Percentiles rank a stretch among this genome's conserved stretches.
These are phyloP conservation scores for Hypoxylon perforatum DNA, from an alignment of 495 filamentous ascomycete species.

Conservation along the genomic window DNA sequence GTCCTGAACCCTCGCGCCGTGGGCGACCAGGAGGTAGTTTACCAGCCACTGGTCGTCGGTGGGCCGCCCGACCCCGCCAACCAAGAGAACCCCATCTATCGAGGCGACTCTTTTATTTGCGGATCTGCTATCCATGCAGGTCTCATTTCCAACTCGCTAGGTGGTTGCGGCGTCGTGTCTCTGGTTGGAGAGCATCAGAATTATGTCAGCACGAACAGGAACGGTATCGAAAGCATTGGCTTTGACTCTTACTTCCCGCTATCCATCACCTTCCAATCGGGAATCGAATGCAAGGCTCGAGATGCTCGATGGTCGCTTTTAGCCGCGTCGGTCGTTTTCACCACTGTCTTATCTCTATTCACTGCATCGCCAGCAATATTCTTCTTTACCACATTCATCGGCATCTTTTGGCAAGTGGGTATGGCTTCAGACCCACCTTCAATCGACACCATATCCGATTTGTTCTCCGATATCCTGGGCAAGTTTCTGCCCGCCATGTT, in stretches of 20 bases:
- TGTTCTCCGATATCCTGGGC: slow-evolving; percentile 76
- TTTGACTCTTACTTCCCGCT: slow-evolving; percentile 85
- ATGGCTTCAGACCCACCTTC: slow-evolving; percentile 80
- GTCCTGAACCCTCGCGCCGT: slow-evolving; percentile 79
- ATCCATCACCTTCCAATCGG: slow-evolving; percentile 71
- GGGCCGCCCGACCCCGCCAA: slow-evolving; percentile 66
- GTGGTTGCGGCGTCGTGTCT: slow-evolving; percentile 80
- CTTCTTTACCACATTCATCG: slow-evolving; percentile 77
- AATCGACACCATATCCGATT: slow-evolving; percentile 58
- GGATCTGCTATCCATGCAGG: slow-evolving; percentile 84
- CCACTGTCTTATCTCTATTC: slow-evolving; percentile 73
- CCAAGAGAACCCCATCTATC: slow-evolving; percentile 67
- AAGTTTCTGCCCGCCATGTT: slow-evolving; percentile 83
- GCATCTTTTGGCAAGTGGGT: slow-evolving; percentile 81
- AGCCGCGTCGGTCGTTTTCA: slow-evolving; percentile 76
- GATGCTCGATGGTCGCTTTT: slow-evolving; percentile 81
- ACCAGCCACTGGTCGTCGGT: slow-evolving; percentile 78
- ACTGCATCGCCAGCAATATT: slow-evolving; percentile 74
- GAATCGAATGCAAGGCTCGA: slow-evolving; percentile 62
- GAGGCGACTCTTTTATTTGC: slow-evolving; percentile 87
- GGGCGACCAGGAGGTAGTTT: slow-evolving; percentile 76
- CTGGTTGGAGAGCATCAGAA: slow-evolving; percentile 74
- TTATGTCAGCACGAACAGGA: slow-evolving; percentile 66
- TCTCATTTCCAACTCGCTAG: slow-evolving; percentile 70
- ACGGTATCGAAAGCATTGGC: slow-evolving; percentile 73